Percentiles rank a stretch among this genome's conserved stretches.
Evolutionary conservation across 2,329 filamentous ascomycete genomes (phyloP).

Genomic region (Zymoseptoria crescenta): DNA sequence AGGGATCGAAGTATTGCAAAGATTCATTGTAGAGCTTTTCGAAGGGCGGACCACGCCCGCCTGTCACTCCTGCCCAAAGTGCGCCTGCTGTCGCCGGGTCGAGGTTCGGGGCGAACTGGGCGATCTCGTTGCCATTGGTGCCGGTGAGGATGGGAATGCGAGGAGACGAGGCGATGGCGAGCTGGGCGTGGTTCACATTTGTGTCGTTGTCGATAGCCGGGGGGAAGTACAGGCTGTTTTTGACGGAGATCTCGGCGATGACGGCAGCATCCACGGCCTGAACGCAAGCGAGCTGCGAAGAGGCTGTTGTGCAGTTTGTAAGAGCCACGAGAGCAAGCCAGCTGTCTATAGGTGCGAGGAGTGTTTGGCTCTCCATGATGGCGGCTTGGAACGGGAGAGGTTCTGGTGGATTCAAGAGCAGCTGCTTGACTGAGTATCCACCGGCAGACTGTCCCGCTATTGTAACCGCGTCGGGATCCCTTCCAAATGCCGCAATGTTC

Average conservation of each 20-base stretch:
- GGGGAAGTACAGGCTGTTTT: not conserved
- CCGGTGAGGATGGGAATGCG: not conserved
- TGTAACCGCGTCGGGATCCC: constrained; percentile 1
- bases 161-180: not conserved
- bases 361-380: not conserved
- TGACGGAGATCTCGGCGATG: not conserved
- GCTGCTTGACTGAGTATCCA: constrained; percentile 4
- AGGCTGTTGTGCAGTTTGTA: not conserved
- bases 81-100: not conserved
- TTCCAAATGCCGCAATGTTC: constrained; percentile 1
- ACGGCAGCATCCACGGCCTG: not conserved
- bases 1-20: not conserved
- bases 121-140: not conserved
- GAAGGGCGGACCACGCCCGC: not conserved
- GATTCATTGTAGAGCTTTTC: not conserved
- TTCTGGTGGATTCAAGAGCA: not conserved
- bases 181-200: not conserved
- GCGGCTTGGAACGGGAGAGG: constrained; percentile 2
- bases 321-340: not conserved
- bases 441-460: constrained; percentile 5
- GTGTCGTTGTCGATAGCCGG: not conserved
- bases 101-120: not conserved
- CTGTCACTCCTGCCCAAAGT: not conserved
- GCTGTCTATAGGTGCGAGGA: not conserved
- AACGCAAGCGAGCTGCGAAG: not conserved